These are phyloP conservation scores for Mycena citricolor DNA, from an alignment of 1,284 basidiomycete species.

Conservation along the genomic window DNA sequence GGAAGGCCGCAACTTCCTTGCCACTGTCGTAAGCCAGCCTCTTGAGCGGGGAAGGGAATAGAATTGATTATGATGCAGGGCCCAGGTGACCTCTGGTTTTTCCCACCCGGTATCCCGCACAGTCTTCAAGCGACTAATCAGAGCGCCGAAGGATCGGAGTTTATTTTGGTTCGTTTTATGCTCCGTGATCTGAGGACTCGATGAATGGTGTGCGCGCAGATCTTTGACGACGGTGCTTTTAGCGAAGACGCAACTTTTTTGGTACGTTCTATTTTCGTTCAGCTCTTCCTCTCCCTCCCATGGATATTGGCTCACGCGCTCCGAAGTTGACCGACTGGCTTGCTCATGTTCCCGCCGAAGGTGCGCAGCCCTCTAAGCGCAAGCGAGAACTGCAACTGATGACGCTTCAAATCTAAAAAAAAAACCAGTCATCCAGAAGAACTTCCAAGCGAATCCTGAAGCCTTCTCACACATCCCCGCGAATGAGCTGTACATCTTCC, in stretches of 20 bases:
- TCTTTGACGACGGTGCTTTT: conserved; percentile 66
- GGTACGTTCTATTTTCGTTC: conserved; percentile 31
- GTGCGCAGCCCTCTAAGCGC: conserved; percentile 27
- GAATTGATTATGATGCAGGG: conserved; percentile 26
- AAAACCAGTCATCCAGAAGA: conserved; percentile 60
- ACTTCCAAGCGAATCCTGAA: conserved; percentile 56
- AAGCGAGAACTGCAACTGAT: no score
- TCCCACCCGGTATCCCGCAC: conserved; percentile 66
- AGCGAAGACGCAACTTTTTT: conserved; percentile 70
- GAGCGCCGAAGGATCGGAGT: conserved; percentile 61
- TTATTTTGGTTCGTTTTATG: conserved; percentile 53
- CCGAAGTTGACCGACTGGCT: conserved; percentile 62
- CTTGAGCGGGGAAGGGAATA: not conserved
- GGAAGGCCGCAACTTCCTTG: conserved; percentile 62
- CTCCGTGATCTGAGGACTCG: not conserved
- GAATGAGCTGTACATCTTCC: conserved; percentile 69
- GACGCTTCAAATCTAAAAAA: no score
- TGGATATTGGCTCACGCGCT: conserved; percentile 14
- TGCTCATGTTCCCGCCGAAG: conserved; percentile 55
- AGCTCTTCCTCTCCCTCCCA: conserved; percentile 10
- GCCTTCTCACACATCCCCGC: conserved; percentile 60
- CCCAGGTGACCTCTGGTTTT: conserved; percentile 59
- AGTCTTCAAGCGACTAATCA: conserved; percentile 66
- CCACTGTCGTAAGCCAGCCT: conserved; percentile 46
- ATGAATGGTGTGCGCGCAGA: conserved; percentile 35